Evolutionary conservation across 2,329 filamentous ascomycete genomes (phyloP), one percentile per base, ranked within the genome.

Genomic region (Sporothrix dimorphospora): DNA sequence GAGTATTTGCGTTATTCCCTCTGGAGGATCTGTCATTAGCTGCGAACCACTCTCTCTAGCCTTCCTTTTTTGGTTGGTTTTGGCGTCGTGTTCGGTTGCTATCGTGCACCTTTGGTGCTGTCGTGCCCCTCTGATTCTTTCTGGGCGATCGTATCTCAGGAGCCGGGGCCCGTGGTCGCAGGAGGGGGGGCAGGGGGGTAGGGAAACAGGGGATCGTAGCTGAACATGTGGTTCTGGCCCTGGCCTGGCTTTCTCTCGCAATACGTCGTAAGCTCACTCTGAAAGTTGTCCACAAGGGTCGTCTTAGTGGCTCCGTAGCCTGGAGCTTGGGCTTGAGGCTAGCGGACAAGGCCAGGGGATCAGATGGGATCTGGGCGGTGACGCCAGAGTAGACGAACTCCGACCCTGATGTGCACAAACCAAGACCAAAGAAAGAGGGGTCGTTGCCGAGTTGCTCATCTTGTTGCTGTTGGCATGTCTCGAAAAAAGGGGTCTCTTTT

Each of bases 201-300:
- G 38, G 34, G 57, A 24, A 21, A 6, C 38, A 42, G 12, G 38
- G 59, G 38, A 42, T 19, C 53, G 16, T 19, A 68, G 66, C 66
- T 53, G 66, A 68, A 40, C 66, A 68, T 40, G 21, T 27, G 27
- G 30, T 4, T n/a, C 66, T 27, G 38, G n/a, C 57, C 6, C 30
- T 40, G 57, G 19, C 40, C 12, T 12, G n/a, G 38, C 21, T 11
- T 38, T 40, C 57, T 24, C 38, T 45, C n/a, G 7, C 21, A 14
- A 11, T 30, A 19, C n/a, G n/a, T n/a, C n/a, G 49, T 19, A 30
- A 30, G 47, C 47, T 51, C 47, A 21, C 14, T 34, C 30, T 34
- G 30, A 34, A 49, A 57, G 34, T 19, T 40, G 57, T 38, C 65
- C 65, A 68, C 65, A 68, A 30, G 63, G 63, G 21, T 40, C 66